Evolutionary conservation across 148 eudicot species (phyloP), one percentile per base, ranked within the genome.

Genomic region (Talinum fruticosum): DNA sequence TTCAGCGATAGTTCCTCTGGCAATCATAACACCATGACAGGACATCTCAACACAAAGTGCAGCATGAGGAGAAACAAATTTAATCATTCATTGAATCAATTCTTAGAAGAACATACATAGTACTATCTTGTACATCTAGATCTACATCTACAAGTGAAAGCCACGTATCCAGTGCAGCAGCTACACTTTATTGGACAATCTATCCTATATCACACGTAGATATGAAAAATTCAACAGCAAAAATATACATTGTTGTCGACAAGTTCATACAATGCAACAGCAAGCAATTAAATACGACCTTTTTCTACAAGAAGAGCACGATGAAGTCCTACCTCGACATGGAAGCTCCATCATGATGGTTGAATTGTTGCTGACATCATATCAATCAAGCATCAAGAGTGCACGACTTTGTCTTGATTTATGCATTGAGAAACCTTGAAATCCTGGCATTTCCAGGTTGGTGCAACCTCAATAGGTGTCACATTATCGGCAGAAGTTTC

Each of bases 401-500:
- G 91, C 87, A 90, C 83, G 41, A 82, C 92, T 86, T 95, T 91
- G 80, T 95, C 93, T 75, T 87, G 92, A 74, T 90, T 83, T 71
- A 88, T 89, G 79, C 91, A 86, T 51, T 77, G 83, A 0, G 94
- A 86, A 77, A 88, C 89, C 78, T 90, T 89, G 83, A 92, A 87
- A 72, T 88, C 87, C 82, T 91, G 90, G 79, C 94, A 91, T 83
- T 95, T 95, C 96, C 92, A 92, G 75, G 83, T 79, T 10, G 91
- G 80, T 64, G 88, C 21, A 49, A 86, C 76, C 84, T 89, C 95
- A 54, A 84, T 78, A 18, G 87, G 82, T 30, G 62, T 53, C 73
- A 81, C 73, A 67, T 80, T 82, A 79, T 82, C 81, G 15, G 82
- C 75, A 74, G 87, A 44, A 37, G 87, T 73, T 30, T 82, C 85